These are phyloP conservation scores for Silene latifolia DNA, from an alignment of 148 eudicot genomes.

Conservation along the genomic window DNA sequence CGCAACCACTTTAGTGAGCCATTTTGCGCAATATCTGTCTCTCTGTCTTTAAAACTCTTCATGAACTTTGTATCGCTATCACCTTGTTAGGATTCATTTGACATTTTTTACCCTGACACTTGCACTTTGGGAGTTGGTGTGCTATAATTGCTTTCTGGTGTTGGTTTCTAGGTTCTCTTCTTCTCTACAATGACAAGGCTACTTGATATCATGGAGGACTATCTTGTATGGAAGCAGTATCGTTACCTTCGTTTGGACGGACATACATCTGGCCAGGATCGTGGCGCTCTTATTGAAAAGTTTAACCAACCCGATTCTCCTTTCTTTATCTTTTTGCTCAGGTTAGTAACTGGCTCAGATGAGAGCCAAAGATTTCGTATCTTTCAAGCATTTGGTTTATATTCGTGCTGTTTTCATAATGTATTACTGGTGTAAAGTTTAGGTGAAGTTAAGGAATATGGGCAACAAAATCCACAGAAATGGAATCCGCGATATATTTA, in stretches of 20 bases:
- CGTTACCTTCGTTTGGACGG: constrained; percentile 93
- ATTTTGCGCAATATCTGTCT: not conserved
- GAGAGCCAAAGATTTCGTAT: not conserved
- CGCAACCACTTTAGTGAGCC: too few relatives aligned
- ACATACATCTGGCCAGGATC: constrained; percentile 92
- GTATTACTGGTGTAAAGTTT: not conserved
- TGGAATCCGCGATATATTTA: not conserved
- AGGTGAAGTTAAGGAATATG: not conserved
- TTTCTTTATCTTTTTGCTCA: constrained; percentile 89
- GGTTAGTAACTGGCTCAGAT: constrained; percentile 40
- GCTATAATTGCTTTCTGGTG: not conserved
- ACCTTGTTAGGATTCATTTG: not conserved
- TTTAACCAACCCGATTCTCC: constrained; percentile 87
- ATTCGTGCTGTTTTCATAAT: not conserved
- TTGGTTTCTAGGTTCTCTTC: constrained; percentile 67
- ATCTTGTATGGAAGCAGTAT: constrained; percentile 90
- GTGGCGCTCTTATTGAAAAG: constrained; percentile 87
- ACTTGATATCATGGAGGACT: constrained; percentile 98
- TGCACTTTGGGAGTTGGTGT: not conserved
- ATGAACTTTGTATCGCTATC: not conserved
- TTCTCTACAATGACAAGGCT: constrained; percentile 99
- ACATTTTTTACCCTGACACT: not conserved
- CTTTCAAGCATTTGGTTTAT: not conserved
- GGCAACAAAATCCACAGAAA: not conserved
- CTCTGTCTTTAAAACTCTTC: not conserved